Conservation (phyloP, 352 stramenopile species). For the Phytopythium cucurbitacearum region DNA sequence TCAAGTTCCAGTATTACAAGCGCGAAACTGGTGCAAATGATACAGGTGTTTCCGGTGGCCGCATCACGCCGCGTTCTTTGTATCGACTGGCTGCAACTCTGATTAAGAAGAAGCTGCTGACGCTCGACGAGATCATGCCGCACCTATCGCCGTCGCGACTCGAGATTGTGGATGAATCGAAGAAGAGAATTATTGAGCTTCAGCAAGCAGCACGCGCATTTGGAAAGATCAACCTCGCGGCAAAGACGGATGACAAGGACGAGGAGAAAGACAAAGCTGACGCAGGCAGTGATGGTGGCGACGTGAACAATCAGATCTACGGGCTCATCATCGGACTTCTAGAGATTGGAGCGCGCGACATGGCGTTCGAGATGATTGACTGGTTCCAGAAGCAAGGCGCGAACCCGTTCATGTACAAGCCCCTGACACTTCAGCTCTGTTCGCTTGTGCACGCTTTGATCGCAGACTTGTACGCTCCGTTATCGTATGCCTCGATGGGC, state of each 20-base stretch:
- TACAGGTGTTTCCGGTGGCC: not conserved
- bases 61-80: constrained; percentile 59
- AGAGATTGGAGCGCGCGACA: constrained; percentile 59
- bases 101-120: constrained; percentile 74
- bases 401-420: constrained; percentile 63
- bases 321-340: constrained; percentile 78
- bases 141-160: constrained; percentile 71
- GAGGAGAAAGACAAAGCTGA: constrained; percentile 19
- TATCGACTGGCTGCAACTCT: constrained; percentile 87
- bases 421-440: constrained; percentile 62
- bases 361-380: constrained; percentile 74
- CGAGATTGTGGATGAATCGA: constrained; percentile 54
- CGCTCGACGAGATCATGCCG: constrained; percentile 72
- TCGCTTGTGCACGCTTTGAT: constrained; percentile 65
- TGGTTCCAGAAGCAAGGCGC: constrained; percentile 68
- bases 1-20: constrained; percentile 93
- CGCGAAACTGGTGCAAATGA: constrained; percentile 10
- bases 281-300: constrained; percentile 11
- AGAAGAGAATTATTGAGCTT: constrained; percentile 26
- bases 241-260: constrained; percentile 31
- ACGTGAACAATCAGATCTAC: constrained; percentile 72
- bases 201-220: constrained; percentile 28
- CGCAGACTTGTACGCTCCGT: constrained; percentile 40
- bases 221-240: constrained; percentile 71
- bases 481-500: constrained; percentile 50